Evolutionary conservation across 108 stramenopile species (phyloP).

Genomic region (Pseudonitzschia multiseries): DNA sequence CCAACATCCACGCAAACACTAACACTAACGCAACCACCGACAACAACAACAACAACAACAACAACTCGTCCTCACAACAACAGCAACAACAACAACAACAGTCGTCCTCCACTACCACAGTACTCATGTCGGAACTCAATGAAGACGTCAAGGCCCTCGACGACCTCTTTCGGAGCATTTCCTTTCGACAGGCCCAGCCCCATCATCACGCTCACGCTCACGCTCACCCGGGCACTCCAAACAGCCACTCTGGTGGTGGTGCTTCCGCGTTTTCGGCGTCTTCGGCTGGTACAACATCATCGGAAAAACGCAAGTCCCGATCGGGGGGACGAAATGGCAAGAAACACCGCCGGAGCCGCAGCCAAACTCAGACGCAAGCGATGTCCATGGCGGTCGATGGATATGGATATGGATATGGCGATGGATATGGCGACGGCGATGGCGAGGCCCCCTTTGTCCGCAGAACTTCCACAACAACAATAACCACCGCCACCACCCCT

Average conservation of each 20-base stretch:
- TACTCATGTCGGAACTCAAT: slow-evolving; percentile 72
- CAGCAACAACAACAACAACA: slow-evolving; percentile 20
- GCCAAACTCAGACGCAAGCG: background rate
- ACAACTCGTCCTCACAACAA: background rate
- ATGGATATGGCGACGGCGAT: too few relatives aligned
- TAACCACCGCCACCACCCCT: too few relatives aligned
- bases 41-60: background rate
- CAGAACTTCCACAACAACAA: too few relatives aligned
- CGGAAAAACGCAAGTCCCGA: slow-evolving; percentile 37
- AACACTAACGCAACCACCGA: background rate
- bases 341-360: background rate
- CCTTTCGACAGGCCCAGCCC: slow-evolving; percentile 52
- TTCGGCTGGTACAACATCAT: too few relatives aligned
- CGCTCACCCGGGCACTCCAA: slow-evolving; percentile 3
- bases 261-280: too few relatives aligned
- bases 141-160: slow-evolving; percentile 83
- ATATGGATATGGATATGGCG: too few relatives aligned
- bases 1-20: background rate
- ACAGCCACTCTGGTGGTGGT: too few relatives aligned
- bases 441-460: background rate
- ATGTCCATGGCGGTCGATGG: background rate
- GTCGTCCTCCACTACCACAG: slow-evolving; percentile 7
- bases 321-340: slow-evolving; percentile 2
- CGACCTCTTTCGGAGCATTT: slow-evolving; percentile 75
- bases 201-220: background rate